Evolutionary conservation across 2,329 filamentous ascomycete species (phyloP), one percentile per base, ranked within the genome.

Genomic region (Fusarium euwallaceae): DNA sequence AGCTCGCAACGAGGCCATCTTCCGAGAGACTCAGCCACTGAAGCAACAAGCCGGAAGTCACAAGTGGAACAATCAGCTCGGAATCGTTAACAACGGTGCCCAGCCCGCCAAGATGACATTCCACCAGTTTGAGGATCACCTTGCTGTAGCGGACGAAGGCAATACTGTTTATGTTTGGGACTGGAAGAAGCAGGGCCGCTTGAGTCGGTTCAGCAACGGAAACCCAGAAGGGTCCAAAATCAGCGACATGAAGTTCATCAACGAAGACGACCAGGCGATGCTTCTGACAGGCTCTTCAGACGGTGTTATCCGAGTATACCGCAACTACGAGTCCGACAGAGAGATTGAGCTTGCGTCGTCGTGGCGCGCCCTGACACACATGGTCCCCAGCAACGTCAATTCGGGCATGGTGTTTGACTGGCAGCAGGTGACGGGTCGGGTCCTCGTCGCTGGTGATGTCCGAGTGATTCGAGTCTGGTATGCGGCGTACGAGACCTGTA

Each of bases 391-490:
- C 82, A 98, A 96, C 79, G 93, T 95, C 79, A 97, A 98, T 82
- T 95, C 95, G 1, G 97, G 97, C 24, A 93, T 99, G 84, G 96
- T 98, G 29, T 97, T 98, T 81, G 96, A 99, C 82, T 99, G 97
- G 97, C 96, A 98, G 82, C 97, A 99, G 84, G 95, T 97, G n/a
- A 94, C 95, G 76, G 97, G 97, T 9, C 94, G 95, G 70, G 92
- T 97, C 9, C 88, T 99, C n/a, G 97, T 98, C 36, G 97, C 97
- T 12, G 97, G 97, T 53, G 97, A 99, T 81, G 95, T 98, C 64
- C 94, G 97, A 67, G 94, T 98, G 37, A 98, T 99, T 77, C 91
- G 95, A 39, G 94, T 98, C 37, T 99, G 97, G 97, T 97, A 97
- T 80, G 96, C 96, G 17, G 95, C 94, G 9, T 94, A 94, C 51